Percentiles rank a stretch among this genome's conserved stretches.
phyloP scores from a whole-genome alignment of 352 stramenopile species.

The Phytopythium helicoides region DNA sequence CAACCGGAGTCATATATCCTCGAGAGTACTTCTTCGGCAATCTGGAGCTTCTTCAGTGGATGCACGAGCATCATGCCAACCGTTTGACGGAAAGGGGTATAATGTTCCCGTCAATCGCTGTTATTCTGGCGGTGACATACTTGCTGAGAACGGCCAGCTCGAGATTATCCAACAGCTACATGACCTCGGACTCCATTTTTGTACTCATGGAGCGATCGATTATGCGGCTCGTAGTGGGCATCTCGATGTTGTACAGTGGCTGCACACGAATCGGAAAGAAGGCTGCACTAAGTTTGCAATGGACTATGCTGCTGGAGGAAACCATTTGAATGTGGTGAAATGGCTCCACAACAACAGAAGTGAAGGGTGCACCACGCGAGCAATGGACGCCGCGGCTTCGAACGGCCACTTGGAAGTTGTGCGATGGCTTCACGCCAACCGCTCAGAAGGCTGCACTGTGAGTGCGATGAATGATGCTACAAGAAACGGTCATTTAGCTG shows the following conservation, averaged over 20 bases:
- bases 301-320: conserved; percentile 23
- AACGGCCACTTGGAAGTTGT: conserved; percentile 21
- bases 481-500: conserved; percentile 17
- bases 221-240: conserved; percentile 31
- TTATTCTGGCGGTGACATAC: too few species aligned
- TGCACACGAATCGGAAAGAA: conserved; percentile 27
- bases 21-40: too few species aligned
- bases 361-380: conserved; percentile 28
- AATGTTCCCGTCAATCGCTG: too few species aligned
- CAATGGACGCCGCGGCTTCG: conserved; percentile 24
- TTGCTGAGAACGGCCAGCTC: conserved; percentile 23
- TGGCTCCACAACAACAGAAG: conserved; percentile 30
- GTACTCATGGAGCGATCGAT: conserved; percentile 28
- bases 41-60: too few species aligned
- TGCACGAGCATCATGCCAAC: too few species aligned
- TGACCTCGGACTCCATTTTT: conserved; percentile 12
- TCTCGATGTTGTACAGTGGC: conserved; percentile 30
- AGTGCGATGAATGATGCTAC: conserved; percentile 19
- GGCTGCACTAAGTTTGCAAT: conserved; percentile 29
- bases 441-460: conserved; percentile 8
- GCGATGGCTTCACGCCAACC: conserved; percentile 8
- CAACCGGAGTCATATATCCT: too few species aligned
- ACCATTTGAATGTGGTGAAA: conserved; percentile 27
- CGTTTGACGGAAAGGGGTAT: too few species aligned
- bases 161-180: conserved; percentile 35